These are phyloP conservation scores for Mucor racemosus DNA, from an alignment of 371 early-diverging fungal species.

Conservation along the genomic window DNA sequence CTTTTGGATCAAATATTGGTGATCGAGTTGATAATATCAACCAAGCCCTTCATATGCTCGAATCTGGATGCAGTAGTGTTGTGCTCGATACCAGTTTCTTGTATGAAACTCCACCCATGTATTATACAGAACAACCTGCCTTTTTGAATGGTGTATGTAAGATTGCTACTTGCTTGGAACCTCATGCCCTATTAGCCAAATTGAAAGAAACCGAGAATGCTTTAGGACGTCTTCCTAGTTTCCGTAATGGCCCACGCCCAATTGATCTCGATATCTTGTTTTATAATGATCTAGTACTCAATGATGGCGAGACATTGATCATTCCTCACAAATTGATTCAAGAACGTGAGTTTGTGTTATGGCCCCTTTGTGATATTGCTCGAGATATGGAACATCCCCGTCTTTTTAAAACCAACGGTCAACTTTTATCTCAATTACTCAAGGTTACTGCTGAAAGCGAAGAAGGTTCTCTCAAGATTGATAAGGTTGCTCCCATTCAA, in stretches of 20 bases:
- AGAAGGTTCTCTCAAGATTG: conserved; percentile 56
- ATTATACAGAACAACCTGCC: conserved; percentile 88
- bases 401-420: conserved; percentile 78
- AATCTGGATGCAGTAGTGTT: conserved; percentile 50
- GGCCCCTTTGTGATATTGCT: conserved; percentile 94
- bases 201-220: conserved; percentile 85
- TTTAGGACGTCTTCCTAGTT: conserved; percentile 74
- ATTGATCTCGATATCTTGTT: conserved; percentile 96
- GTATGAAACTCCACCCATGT: conserved; percentile 97
- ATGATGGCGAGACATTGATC: conserved; percentile 64
- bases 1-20: conserved; percentile 94
- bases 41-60: conserved; percentile 70
- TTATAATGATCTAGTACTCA: conserved; percentile 80
- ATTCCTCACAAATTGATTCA: conserved; percentile 91
- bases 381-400: conserved; percentile 89
- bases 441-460: conserved; percentile 58
- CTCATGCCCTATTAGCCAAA: conserved; percentile 73
- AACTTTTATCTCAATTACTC: conserved; percentile 77
- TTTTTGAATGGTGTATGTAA: conserved; percentile 93
- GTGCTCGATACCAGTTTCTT: conserved; percentile 94
- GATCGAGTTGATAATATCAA: conserved; percentile 81
- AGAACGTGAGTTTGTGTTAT: conserved; percentile 94
- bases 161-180: conserved; percentile 79
- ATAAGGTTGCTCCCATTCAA: conserved; percentile 72
- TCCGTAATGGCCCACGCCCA: conserved; percentile 90